These are phyloP conservation scores for Chaetoscypha palmicola DNA, from an alignment of 2,329 filamentous ascomycete genomes.

Conservation along the genomic window DNA sequence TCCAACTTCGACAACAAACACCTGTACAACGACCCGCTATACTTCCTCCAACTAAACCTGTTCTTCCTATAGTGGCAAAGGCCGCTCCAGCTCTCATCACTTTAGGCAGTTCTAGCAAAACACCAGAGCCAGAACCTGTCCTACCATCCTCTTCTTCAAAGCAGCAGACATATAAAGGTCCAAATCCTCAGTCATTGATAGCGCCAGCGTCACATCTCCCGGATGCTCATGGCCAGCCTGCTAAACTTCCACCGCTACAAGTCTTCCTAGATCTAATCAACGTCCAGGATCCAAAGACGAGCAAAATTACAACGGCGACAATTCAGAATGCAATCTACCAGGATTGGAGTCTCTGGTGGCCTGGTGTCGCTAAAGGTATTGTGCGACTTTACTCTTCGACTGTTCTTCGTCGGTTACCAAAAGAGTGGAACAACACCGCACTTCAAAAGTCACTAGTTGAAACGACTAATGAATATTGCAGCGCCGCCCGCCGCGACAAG, in stretches of 20 bases:
- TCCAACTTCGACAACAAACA: not conserved
- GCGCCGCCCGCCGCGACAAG: not conserved
- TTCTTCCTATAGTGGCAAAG: not conserved
- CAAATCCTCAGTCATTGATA: not conserved
- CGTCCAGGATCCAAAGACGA: not conserved
- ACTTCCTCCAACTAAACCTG: not conserved
- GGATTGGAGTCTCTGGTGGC: constrained; percentile 4
- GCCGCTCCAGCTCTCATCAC: not conserved
- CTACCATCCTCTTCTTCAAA: not conserved
- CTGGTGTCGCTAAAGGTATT: not conserved
- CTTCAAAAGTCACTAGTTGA: not conserved
- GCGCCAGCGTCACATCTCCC: not conserved
- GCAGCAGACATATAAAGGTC: too few relatives aligned
- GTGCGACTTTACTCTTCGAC: not conserved
- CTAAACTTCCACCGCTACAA: not conserved
- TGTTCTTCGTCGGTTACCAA: not conserved
- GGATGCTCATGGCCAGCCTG: not conserved
- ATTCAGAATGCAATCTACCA: not conserved
- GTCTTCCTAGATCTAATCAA: constrained; percentile 2
- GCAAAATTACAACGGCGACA: not conserved
- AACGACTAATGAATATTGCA: not conserved
- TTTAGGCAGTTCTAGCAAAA: not conserved
- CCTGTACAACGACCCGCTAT: not conserved
- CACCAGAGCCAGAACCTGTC: not conserved
- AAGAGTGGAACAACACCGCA: not conserved